A percentile compares a stretch with the other conserved stretches of the same genome.
phyloP scores from a whole-genome alignment of 2,329 filamentous ascomycete species.

The Talaromyces sp. region DNA sequence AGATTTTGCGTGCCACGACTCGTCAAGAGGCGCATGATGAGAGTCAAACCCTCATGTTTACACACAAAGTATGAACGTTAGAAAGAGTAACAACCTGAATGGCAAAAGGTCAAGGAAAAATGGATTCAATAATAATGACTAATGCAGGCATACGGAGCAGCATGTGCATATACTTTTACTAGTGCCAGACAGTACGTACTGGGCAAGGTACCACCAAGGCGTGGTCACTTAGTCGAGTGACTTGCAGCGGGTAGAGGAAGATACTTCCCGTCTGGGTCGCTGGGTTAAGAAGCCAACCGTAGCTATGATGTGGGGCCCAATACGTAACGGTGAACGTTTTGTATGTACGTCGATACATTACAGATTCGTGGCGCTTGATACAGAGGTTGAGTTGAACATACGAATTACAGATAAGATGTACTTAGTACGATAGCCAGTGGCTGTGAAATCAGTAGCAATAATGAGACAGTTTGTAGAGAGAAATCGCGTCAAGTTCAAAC shows the following conservation, averaged over 20 bases:
- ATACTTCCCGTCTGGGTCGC: conserved; percentile 13
- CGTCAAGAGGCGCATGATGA: background rate
- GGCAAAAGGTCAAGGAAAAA: background rate
- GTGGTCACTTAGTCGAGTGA: background rate
- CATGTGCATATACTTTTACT: conserved; percentile 12
- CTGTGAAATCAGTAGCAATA: background rate
- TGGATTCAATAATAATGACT: background rate
- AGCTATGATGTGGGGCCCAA: background rate
- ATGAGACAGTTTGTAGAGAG: background rate
- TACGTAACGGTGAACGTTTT: background rate
- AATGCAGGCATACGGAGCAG: conserved; percentile 5
- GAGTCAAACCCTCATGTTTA: background rate
- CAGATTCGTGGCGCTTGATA: background rate
- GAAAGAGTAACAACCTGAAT: background rate
- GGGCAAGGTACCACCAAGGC: conserved; percentile 2
- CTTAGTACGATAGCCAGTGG: too few species aligned
- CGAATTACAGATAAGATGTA: too few species aligned
- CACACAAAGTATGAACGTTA: background rate
- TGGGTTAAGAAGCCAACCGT: background rate
- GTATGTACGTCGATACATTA: background rate
- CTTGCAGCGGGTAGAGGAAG: conserved; percentile 16
- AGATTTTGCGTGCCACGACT: background rate
- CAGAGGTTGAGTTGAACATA: too few species aligned
- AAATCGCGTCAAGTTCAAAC: too few species aligned
- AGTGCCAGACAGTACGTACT: conserved; percentile 1